These are phyloP conservation scores for Fusarium odoratissimum DNA, from an alignment of 2,329 filamentous ascomycete species.

Conservation along the genomic window DNA sequence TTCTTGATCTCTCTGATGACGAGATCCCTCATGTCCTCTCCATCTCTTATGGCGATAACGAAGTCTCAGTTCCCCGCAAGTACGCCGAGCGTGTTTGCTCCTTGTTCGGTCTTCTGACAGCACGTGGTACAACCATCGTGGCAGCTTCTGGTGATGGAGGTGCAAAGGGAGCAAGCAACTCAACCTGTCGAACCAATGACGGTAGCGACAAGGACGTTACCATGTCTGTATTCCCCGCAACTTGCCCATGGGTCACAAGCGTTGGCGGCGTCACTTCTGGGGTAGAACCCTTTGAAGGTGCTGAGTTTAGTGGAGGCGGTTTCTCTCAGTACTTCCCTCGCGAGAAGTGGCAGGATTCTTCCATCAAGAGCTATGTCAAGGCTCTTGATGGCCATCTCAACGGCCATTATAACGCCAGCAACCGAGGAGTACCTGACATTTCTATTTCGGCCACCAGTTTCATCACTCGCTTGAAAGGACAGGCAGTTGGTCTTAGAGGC, in stretches of 20 bases:
- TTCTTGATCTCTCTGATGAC: conserved; percentile 58
- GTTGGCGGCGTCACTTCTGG: conserved; percentile 68
- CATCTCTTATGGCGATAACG: conserved; percentile 69
- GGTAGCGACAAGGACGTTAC: conserved; percentile 66
- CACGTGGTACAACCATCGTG: conserved; percentile 63
- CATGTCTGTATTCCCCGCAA: conserved; percentile 71
- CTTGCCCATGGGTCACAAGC: conserved; percentile 75
- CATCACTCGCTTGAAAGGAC: conserved; percentile 49
- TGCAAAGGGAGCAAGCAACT: conserved; percentile 57
- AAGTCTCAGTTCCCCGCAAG: conserved; percentile 62
- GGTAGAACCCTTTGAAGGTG: conserved; percentile 53
- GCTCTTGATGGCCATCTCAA: conserved; percentile 56
- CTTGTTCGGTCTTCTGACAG: conserved; percentile 64
- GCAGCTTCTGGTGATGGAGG: conserved; percentile 65
- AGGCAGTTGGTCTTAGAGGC: conserved; percentile 49
- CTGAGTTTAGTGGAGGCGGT: conserved; percentile 62
- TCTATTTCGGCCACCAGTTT: conserved; percentile 70
- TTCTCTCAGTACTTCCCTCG: conserved; percentile 64
- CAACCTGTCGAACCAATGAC: conserved; percentile 68
- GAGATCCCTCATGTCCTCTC: conserved; percentile 67
- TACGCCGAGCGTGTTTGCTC: conserved; percentile 66
- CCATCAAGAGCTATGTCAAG: conserved; percentile 55
- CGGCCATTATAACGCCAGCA: conserved; percentile 57
- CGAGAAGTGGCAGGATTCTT: conserved; percentile 58
- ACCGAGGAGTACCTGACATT: conserved; percentile 64